Evolutionary conservation across 805 yeast genomes (phyloP).

Genomic region (Metschnikowia santaceciliae): DNA sequence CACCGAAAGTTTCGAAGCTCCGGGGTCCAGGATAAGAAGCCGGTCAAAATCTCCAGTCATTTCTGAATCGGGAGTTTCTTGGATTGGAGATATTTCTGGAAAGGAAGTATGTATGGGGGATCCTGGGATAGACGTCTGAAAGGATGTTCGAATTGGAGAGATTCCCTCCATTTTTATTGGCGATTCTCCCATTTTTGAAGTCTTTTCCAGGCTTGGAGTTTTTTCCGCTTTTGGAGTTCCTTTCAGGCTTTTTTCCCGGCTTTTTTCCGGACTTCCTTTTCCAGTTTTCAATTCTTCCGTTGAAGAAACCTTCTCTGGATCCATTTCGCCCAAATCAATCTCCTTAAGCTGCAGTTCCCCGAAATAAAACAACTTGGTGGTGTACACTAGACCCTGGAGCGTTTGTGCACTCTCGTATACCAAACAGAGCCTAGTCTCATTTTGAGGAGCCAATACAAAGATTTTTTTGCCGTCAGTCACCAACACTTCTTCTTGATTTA

Average conservation of each 20-base stretch:
- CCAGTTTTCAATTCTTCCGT: neutral
- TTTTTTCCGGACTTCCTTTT: too few species aligned
- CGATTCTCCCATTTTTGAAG: too few species aligned
- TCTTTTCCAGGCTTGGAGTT: too few species aligned
- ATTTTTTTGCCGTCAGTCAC: conserved; percentile 32
- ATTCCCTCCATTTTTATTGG: too few species aligned
- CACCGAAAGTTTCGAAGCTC: neutral
- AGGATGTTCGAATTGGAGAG: too few species aligned
- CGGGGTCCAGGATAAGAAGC: neutral
- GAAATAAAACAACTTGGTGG: neutral
- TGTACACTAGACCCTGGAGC: neutral
- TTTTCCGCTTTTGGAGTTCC: too few species aligned
- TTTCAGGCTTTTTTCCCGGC: too few species aligned
- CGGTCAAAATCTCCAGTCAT: too few species aligned
- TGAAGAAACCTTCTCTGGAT: neutral
- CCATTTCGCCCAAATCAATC: neutral
- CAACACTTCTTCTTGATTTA: conserved; percentile 35
- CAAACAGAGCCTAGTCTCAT: conserved; percentile 20
- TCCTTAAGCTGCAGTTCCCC: neutral
- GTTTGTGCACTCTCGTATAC: neutral
- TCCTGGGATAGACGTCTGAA: too few species aligned
- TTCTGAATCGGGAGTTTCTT: too few species aligned
- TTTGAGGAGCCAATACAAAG: conserved; percentile 21
- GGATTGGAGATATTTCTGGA: too few species aligned
- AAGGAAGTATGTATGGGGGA: too few species aligned